Evolutionary conservation across 179 eudicot genomes (phyloP).

Genomic region (Silene coronaria): DNA sequence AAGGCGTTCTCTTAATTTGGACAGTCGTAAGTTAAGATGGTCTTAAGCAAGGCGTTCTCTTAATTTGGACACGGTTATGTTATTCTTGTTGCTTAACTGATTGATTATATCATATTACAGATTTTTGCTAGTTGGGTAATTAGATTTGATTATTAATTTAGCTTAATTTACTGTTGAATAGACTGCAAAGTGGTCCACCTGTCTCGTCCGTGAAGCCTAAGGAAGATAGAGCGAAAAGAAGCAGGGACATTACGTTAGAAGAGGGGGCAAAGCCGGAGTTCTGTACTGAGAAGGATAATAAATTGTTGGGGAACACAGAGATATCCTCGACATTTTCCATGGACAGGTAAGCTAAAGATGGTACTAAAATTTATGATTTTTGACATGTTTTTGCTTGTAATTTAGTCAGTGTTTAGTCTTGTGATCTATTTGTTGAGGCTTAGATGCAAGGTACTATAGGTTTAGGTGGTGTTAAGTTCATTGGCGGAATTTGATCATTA

Average conservation of each 20-base stretch:
- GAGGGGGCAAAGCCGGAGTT: conserved; percentile 67
- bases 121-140: neutral
- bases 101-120: neutral
- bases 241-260: conserved; percentile 29
- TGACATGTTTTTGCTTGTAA: neutral
- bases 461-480: neutral
- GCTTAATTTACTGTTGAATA: conserved; percentile 10
- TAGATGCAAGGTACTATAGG: neutral
- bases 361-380: conserved; percentile 73
- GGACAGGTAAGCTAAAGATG: conserved; percentile 69
- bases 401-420: neutral
- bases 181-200: conserved; percentile 62
- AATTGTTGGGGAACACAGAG: conserved; percentile 69
- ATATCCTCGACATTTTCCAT: conserved; percentile 65
- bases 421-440: neutral
- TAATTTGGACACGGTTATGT: neutral
- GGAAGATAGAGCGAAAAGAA: conserved; percentile 30
- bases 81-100: neutral
- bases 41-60: no score
- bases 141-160: neutral
- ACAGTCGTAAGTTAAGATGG: no score
- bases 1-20: no score
- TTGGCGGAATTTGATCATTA: no score
- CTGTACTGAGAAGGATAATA: conserved; percentile 76
- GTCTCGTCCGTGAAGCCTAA: conserved; percentile 54